Conservation (phyloP, 805 yeast genomes). For the Sugiyamaella valdiviana region DNA sequence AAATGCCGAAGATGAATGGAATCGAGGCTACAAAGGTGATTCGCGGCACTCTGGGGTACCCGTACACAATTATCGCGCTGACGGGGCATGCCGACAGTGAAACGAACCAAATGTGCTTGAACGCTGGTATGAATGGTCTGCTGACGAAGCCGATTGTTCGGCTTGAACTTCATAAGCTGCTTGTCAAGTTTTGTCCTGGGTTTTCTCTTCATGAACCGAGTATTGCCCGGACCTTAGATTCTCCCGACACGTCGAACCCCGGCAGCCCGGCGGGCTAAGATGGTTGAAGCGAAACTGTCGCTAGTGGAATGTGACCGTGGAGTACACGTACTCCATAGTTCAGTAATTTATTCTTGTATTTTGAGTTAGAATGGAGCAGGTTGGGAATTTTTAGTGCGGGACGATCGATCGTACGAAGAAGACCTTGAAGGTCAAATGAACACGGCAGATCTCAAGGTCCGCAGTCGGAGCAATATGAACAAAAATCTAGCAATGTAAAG, state of each 20-base stretch:
- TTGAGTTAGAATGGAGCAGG: too few relatives aligned
- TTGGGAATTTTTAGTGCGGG: too few relatives aligned
- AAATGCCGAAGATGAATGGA: conserved; percentile 94
- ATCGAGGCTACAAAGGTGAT: conserved; percentile 73
- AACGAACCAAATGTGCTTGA: conserved; percentile 77
- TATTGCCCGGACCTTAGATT: neutral
- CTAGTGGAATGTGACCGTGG: too few relatives aligned
- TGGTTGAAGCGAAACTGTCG: too few relatives aligned
- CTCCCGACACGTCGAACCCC: neutral
- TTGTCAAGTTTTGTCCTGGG: conserved; percentile 36
- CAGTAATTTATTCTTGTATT: too few relatives aligned
- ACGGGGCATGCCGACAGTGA: conserved; percentile 94
- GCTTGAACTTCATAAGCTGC: conserved; percentile 47
- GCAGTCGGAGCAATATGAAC: too few relatives aligned
- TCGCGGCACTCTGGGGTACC: conserved; percentile 53
- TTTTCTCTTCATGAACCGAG: conserved; percentile 13
- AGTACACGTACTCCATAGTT: too few relatives aligned
- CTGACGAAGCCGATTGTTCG: conserved; percentile 81
- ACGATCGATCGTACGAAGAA: too few relatives aligned
- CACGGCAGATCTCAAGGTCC: too few relatives aligned
- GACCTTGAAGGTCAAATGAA: too few relatives aligned
- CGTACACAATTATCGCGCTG: conserved; percentile 80
- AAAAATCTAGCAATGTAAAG: too few relatives aligned
- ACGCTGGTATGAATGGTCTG: conserved; percentile 87
- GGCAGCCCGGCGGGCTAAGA: neutral